Evolutionary conservation across 495 filamentous ascomycete genomes (phyloP).

Genomic region (Penicillium atrosanguineum): DNA sequence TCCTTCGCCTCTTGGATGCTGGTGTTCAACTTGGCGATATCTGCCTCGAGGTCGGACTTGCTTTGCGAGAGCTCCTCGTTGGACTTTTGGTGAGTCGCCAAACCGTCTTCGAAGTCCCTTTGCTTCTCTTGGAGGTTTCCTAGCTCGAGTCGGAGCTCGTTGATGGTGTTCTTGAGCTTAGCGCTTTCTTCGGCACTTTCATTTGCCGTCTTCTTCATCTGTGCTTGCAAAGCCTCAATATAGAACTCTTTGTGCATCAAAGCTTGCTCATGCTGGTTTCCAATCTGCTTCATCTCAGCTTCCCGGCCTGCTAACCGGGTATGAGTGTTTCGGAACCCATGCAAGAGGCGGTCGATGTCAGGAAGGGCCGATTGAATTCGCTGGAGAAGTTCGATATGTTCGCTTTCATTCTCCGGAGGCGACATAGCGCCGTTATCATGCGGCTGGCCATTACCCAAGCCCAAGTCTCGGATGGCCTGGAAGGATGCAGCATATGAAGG

Average conservation of each 20-base stretch:
- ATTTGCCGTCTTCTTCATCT: slow-evolving; percentile 51
- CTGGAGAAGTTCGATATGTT: slow-evolving; percentile 44
- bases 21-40: slow-evolving; percentile 51
- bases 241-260: slow-evolving; percentile 53
- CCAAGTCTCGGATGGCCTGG: slow-evolving; percentile 32
- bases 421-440: slow-evolving; percentile 31
- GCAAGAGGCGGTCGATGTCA: slow-evolving; percentile 46
- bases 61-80: slow-evolving; percentile 39
- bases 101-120: slow-evolving; percentile 46
- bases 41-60: slow-evolving; percentile 45
- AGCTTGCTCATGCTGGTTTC: slow-evolving; percentile 46
- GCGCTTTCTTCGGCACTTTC: slow-evolving; percentile 49
- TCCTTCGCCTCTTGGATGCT: slow-evolving; percentile 42
- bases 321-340: slow-evolving; percentile 46
- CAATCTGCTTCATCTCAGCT: slow-evolving; percentile 44
- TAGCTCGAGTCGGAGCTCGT: slow-evolving; percentile 54
- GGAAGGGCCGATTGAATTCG: slow-evolving; percentile 50
- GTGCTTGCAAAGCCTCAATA: slow-evolving; percentile 50
- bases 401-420: slow-evolving; percentile 33
- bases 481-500: slow-evolving; percentile 32
- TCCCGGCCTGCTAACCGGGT: slow-evolving; percentile 43
- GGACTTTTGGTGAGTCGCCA: slow-evolving; percentile 38
- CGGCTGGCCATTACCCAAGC: slow-evolving; percentile 21
- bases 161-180: slow-evolving; percentile 47
- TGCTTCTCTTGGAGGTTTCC: slow-evolving; percentile 55